Evolutionary conservation across 768 basidiomycete species (phyloP).

Genomic region (Coprinopsis strossmayeri): DNA sequence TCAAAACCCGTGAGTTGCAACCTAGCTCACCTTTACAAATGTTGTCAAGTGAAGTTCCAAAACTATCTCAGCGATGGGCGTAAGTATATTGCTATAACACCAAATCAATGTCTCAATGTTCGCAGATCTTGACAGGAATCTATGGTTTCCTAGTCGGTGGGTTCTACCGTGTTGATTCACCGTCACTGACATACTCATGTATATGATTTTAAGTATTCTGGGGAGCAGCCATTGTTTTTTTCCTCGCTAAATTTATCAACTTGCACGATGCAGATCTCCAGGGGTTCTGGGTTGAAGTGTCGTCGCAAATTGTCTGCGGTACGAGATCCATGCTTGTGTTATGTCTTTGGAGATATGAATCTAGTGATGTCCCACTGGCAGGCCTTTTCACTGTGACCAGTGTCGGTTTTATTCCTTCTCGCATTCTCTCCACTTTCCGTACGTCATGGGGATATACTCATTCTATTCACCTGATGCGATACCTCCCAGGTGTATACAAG

Average conservation of each 20-base stretch:
- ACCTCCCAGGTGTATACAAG: conserved; percentile 52
- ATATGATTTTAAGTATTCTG: conserved; percentile 54
- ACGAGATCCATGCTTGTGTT: conserved; percentile 8
- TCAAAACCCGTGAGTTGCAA: conserved; percentile 80
- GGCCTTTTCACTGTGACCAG: conserved; percentile 78
- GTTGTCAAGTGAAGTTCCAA: background rate
- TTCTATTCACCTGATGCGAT: background rate
- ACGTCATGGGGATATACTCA: conserved; percentile 18
- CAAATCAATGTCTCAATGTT: background rate
- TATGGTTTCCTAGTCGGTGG: conserved; percentile 72
- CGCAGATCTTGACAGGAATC: conserved; percentile 55
- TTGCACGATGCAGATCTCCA: conserved; percentile 62
- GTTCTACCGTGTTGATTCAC: conserved; percentile 12
- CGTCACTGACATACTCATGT: conserved; percentile 3
- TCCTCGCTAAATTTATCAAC: conserved; percentile 63
- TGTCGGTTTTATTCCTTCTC: conserved; percentile 72
- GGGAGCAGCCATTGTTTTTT: conserved; percentile 79
- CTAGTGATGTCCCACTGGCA: conserved; percentile 21
- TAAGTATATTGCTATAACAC: conserved; percentile 25
- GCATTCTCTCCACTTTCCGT: conserved; percentile 74
- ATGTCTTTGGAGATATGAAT: background rate
- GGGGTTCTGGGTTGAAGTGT: conserved; percentile 78
- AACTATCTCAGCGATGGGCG: conserved; percentile 51
- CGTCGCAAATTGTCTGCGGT: conserved; percentile 75
- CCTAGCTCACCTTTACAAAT: background rate